Evolutionary conservation across 257 asterid species (phyloP).

Genomic region (Solanum ossicruentum): DNA sequence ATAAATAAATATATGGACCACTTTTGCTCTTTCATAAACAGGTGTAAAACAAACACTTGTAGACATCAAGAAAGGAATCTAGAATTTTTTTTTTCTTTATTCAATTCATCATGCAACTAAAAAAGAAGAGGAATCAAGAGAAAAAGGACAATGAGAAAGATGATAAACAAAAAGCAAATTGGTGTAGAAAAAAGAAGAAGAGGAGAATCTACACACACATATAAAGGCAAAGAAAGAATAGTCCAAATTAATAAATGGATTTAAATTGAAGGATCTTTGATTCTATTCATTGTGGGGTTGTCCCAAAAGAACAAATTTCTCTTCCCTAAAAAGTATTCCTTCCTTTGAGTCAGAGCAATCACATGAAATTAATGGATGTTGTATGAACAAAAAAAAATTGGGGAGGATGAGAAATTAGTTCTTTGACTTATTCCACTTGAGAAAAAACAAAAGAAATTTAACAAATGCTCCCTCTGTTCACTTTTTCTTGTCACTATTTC

Average conservation of each 20-base stretch:
- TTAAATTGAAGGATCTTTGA: background rate
- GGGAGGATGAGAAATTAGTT: background rate
- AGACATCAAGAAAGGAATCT: background rate
- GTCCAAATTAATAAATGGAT: background rate
- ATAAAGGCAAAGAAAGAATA: background rate
- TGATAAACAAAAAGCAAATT: background rate
- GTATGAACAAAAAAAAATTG: background rate
- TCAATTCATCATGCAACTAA: background rate
- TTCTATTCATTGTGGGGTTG: background rate
- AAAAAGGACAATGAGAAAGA: background rate
- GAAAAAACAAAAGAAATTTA: background rate
- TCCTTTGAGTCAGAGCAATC: background rate
- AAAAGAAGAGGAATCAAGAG: background rate
- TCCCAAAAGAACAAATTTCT: background rate
- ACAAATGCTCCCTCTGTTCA: background rate
- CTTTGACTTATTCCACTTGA: background rate
- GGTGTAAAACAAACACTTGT: background rate
- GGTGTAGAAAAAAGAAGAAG: background rate
- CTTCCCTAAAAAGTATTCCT: background rate
- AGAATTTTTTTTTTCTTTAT: background rate
- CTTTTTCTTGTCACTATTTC: too few relatives aligned
- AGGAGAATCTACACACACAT: background rate
- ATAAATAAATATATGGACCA: background rate
- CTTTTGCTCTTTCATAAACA: background rate
- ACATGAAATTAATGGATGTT: background rate